A percentile compares a stretch with the other conserved stretches of the same genome.
phyloP scores from a whole-genome alignment of 306 rosid species.

The Trifolium dubium region DNA sequence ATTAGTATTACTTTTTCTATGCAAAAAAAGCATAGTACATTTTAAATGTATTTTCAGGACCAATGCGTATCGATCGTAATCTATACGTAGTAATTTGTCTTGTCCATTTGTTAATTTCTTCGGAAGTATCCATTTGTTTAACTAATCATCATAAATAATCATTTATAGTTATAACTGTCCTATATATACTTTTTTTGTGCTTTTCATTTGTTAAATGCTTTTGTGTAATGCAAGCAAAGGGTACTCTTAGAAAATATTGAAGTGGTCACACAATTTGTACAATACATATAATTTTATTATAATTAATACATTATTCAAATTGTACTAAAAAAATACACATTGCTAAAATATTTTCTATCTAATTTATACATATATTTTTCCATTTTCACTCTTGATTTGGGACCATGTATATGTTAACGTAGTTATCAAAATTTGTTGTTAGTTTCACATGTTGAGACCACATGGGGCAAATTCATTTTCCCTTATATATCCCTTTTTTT shows the following conservation, averaged over 20 bases:
- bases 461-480: not conserved
- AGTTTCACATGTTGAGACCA: not conserved
- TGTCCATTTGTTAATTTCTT: slow-evolving; percentile 3
- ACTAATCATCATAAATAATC: not conserved
- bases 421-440: slow-evolving; percentile 8
- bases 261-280: too few species aligned
- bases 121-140: slow-evolving; percentile 7
- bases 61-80: not conserved
- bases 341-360: too few species aligned
- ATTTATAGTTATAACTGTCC: not conserved
- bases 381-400: slow-evolving; percentile 8
- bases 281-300: too few species aligned
- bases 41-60: not conserved
- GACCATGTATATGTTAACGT: not conserved
- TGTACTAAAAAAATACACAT: too few species aligned
- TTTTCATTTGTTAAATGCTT: not conserved
- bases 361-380: not conserved
- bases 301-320: too few species aligned
- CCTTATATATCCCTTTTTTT: not conserved
- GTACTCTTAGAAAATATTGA: too few species aligned
- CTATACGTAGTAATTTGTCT: slow-evolving; percentile 5
- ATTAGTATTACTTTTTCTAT: too few species aligned
- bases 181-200: not conserved
- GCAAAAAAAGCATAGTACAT: too few species aligned
- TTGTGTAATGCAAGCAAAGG: slow-evolving; percentile 1